Evolutionary conservation across 1,139 yeast species (phyloP), one percentile per base, ranked within the genome.

Genomic region (Meyerozyma smithsonii): DNA sequence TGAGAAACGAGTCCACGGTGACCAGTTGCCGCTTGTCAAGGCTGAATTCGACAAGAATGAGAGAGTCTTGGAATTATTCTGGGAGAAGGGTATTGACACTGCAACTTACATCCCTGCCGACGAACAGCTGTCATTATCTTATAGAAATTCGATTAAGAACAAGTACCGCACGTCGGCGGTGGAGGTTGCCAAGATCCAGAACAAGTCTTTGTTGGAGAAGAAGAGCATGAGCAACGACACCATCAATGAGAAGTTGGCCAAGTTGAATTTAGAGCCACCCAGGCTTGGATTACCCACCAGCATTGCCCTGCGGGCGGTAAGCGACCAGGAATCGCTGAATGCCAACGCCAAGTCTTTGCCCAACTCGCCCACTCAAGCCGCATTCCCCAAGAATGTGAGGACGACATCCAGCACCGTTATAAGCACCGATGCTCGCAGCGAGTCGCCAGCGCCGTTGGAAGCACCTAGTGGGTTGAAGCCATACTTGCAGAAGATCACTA

Each of bases 1-100:
- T 50, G 98, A 92, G 60, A 92, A 92, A 64, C 79, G 98, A 54
- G 97, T 92, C 20, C 98, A 92, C 55, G 97, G 97, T 33, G 98
- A 92, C 63, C 98, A 92, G 61, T 70, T 92, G 42, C 98, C 98
- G 12, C 69, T 92, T 46, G 81, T 79, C 19, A 89, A 89, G 61
- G 97, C 97, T 4, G 97, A 92, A 58, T 92, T 85, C 60, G 94
- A 87, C 56, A 84, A 83, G 55, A 58, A 60, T 20, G 70, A 76
- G 26, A 73, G 89, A 38, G 65, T 80, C 4, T 71, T 92, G 53
- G 97, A 90, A 59, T 69, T 92, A 39, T 89, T 77, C 58, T 92
- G 98, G 98, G 95, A 88, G 59, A 79, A 79, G 44, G 95, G 94
- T 12, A 78, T 86, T 39, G 97, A 90, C 58, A 77, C 96, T 19